phyloP scores from a whole-genome alignment of 371 early-diverging fungal genomes.

The Basidiobolus meristosporus region DNA sequence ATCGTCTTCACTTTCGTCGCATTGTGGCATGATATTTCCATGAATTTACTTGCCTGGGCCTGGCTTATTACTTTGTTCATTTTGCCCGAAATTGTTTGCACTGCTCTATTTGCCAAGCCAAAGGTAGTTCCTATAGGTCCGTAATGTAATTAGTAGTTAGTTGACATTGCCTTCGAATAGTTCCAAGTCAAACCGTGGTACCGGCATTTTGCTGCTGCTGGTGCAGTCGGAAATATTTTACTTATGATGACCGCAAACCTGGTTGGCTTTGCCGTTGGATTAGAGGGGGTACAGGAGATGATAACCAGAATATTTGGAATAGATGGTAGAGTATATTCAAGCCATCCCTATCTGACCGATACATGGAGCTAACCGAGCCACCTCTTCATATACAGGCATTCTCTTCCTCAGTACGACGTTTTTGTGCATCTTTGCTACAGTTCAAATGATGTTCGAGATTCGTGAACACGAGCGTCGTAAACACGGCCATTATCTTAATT shows the following conservation, averaged over 20 bases:
- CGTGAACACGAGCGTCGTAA: conserved; percentile 29
- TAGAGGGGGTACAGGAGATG: conserved; percentile 66
- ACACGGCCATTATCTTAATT: too few species aligned
- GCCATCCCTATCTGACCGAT: too few species aligned
- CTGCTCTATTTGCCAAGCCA: too few species aligned
- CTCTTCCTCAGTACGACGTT: conserved; percentile 23
- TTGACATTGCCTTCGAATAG: too few species aligned
- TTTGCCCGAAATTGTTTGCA: conserved; percentile 51
- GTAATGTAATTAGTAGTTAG: too few species aligned
- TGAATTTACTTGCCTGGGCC: conserved; percentile 75
- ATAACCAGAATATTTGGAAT: conserved; percentile 17
- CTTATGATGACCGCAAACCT: conserved; percentile 88
- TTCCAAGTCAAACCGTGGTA: conserved; percentile 18
- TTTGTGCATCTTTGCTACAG: conserved; percentile 38
- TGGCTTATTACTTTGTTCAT: conserved; percentile 78
- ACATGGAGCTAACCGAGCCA: background rate
- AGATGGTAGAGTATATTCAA: conserved; percentile 10
- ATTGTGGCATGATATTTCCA: conserved; percentile 84
- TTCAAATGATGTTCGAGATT: conserved; percentile 74
- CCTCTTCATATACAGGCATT: conserved; percentile 11
- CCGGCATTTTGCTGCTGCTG: conserved; percentile 61
- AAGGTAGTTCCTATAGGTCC: too few species aligned
- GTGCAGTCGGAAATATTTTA: conserved; percentile 66
- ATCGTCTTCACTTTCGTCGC: conserved; percentile 87
- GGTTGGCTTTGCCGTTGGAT: conserved; percentile 82